phyloP scores from a whole-genome alignment of 2,329 filamentous ascomycete genomes.

The Aspergillaceae sp. region DNA sequence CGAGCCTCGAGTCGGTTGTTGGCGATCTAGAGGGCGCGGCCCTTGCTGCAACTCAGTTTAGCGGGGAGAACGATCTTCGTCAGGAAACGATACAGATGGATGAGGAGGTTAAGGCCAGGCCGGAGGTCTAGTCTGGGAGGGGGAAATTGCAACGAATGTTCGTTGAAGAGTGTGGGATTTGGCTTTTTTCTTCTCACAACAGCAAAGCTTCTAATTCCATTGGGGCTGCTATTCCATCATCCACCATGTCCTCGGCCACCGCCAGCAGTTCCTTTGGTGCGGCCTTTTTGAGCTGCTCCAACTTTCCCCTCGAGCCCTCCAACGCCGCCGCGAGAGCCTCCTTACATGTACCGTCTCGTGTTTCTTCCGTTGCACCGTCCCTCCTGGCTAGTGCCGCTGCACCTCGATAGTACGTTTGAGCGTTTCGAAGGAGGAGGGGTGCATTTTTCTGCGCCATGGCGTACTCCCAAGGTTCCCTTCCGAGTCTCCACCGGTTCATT shows the following conservation, averaged over 20 bases:
- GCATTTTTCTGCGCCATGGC: constrained; percentile 37
- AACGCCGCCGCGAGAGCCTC: constrained; percentile 42
- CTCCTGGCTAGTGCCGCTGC: constrained; percentile 36
- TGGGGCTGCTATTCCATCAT: constrained; percentile 42
- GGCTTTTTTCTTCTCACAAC: constrained; percentile 9
- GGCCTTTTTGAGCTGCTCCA: constrained; percentile 29
- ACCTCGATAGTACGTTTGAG: constrained; percentile 51
- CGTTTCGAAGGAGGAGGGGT: constrained; percentile 45
- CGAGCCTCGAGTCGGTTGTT: constrained; percentile 48
- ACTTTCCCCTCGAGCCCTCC: constrained; percentile 29
- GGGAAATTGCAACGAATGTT: not conserved
- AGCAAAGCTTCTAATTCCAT: constrained; percentile 25
- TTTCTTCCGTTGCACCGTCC: constrained; percentile 36
- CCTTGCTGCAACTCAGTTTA: constrained; percentile 33
- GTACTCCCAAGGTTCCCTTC: constrained; percentile 37
- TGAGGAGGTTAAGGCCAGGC: constrained; percentile 28
- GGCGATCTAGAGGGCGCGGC: constrained; percentile 48
- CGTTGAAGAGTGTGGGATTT: not conserved
- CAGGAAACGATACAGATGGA: constrained; percentile 38
- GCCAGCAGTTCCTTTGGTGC: constrained; percentile 32
- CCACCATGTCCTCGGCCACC: constrained; percentile 44
- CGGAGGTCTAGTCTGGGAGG: constrained; percentile 14
- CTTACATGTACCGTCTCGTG: constrained; percentile 39
- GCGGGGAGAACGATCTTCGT: constrained; percentile 29
- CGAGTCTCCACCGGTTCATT: constrained; percentile 45